Evolutionary conservation across 306 rosid species (phyloP), one percentile per base, ranked within the genome.

Genomic region (Medicago lupulina): DNA sequence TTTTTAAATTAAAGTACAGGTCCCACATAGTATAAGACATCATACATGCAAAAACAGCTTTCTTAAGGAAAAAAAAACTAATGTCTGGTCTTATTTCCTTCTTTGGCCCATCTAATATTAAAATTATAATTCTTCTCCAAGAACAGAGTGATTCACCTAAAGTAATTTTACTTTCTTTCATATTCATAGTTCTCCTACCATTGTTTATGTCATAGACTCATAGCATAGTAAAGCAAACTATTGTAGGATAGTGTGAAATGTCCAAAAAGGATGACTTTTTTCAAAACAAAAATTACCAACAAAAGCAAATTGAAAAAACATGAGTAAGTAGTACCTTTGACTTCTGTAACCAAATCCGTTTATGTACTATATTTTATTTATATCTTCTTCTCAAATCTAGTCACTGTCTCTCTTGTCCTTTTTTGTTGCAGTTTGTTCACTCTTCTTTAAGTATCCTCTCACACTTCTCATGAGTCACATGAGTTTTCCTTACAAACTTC

Each of bases 351-450:
- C 21, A 75, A 75, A 78, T 70, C 31, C 70, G 64, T 19, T 55
- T 19, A 18, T 67, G 81, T 69, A 62, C 78, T 64, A 64, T 21
- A 50, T 61, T 28, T 61, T 60, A 28, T 62, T 34, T 18, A 36
- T n/a, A 70, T 69, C 38, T 72, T 31, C 70, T 43, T 40, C 74
- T 66, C 71, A 79, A 63, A 60, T 75, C 85, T 70, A 38, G 64
- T 70, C 80, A 59, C 78, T 51, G 57, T 75, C 77, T 55, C 71
- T 70, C 55, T 83, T 80, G 85, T 80, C 86, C 86, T 57, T 67
- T 64, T 64, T 31, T 55, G 38, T 81, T 62, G 19, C 60, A 49
- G 67, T 81, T 39, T 8, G 31, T 25, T 34, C 67, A 50, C 66
- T 31, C 67, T 12, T 73, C 34, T 49, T 61, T 31, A 31, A 61